A percentile compares a stretch with the other conserved stretches of the same genome.
Conservation (phyloP, 2,329 filamentous ascomycete genomes). For the Nemania sp. region DNA sequence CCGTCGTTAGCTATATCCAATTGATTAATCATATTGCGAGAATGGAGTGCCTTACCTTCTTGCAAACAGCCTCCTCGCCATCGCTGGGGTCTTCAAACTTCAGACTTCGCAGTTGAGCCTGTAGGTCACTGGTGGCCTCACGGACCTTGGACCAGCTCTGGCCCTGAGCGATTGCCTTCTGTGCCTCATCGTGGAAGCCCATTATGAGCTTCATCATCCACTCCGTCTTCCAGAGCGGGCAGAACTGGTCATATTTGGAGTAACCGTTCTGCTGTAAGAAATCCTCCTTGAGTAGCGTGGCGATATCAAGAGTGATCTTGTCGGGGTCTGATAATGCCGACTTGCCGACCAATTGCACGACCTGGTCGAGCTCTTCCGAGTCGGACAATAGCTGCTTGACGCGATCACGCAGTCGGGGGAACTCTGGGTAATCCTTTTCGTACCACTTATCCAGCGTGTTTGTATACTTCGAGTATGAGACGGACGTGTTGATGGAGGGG, state of each 20-base stretch:
- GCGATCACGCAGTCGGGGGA: slow-evolving; percentile 88
- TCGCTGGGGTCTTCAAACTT: slow-evolving; percentile 96
- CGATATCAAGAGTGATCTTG: slow-evolving; percentile 97
- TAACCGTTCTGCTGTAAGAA: slow-evolving; percentile 99
- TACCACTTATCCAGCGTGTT: slow-evolving; percentile 89
- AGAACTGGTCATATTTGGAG: slow-evolving; percentile 99
- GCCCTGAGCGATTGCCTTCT: slow-evolving; percentile 91
- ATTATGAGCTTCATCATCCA: slow-evolving; percentile 99
- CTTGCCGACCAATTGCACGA: slow-evolving; percentile 97
- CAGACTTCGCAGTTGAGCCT: slow-evolving; percentile 83
- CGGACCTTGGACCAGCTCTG: slow-evolving; percentile 92
- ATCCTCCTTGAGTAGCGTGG: slow-evolving; percentile 92
- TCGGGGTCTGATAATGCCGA: slow-evolving; percentile 93
- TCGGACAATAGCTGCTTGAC: slow-evolving; percentile 93
- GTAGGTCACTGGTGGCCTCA: slow-evolving; percentile 85
- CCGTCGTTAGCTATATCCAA: slow-evolving; percentile 3
- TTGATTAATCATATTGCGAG: neutral
- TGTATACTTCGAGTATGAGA: slow-evolving; percentile 98
- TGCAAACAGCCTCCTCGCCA: slow-evolving; percentile 76
- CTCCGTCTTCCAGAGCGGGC: slow-evolving; percentile 98
- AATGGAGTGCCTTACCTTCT: slow-evolving; percentile 68
- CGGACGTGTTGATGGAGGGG: slow-evolving; percentile 93
- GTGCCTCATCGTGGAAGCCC: slow-evolving; percentile 94
- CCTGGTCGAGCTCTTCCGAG: slow-evolving; percentile 96
- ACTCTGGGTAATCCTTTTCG: slow-evolving; percentile 90